Evolutionary conservation across 106 monocot genomes (phyloP), one percentile per base, ranked within the genome.

Genomic region (Gastrodia elata): DNA sequence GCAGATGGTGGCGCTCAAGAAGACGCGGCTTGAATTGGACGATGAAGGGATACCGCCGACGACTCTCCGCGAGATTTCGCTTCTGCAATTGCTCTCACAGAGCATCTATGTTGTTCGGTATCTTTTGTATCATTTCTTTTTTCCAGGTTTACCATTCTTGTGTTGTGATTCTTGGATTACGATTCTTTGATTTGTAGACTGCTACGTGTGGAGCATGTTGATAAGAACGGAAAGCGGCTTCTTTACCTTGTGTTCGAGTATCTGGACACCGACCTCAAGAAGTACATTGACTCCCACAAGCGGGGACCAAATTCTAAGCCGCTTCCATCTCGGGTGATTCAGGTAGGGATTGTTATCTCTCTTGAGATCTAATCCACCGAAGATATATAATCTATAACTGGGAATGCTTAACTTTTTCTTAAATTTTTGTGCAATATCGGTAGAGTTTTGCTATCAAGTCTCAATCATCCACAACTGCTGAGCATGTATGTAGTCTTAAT

Each of bases 1-100:
- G 39, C 86, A 88, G 71, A 85, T 99, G 57, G 98, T 99, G 65
- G 98, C 98, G 7, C 87, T 99, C 69, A 99, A 99, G 89, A 99
- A 99, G 85, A 93, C 93, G 6, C 79, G 98, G 25, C 88, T 99
- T 33, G 89, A 99, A 76, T 91, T 99, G 93, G 88, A 94, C 77
- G 93, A 99, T 79, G 98, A 99, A 48, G 98, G 98, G 4, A 99
- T 99, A 77, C 98, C 98, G 0, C 98, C 93, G 46, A 93, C 98
- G 20, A 87, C 98, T 6, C 88, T 99, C 38, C 98, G 98, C 55
- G 98, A 99, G 91, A 88, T 99, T 84, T 91, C 98, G 6, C 83
- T 99, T 25, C 93, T 99, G 71, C 83, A 93, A 55, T 58, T 94
- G 83, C 98, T 99, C 71, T 93, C 98, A 43, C 87, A 89, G 49